phyloP scores from a whole-genome alignment of 768 basidiomycete species.

The Brasilioporus rufonigricans region DNA sequence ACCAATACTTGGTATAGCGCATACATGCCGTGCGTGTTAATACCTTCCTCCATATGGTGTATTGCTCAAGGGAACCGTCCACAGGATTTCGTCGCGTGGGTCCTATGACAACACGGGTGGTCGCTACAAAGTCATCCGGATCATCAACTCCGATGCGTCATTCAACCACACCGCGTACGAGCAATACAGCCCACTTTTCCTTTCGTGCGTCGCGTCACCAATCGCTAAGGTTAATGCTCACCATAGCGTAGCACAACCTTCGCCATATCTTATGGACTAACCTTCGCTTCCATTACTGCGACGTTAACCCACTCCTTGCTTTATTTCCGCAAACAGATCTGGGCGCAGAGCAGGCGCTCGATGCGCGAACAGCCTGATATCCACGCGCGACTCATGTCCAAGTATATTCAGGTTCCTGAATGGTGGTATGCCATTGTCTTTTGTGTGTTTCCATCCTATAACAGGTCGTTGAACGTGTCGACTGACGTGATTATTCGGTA shows the following conservation, averaged over 20 bases:
- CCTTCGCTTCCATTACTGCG: constrained; percentile 80
- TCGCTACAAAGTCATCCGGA: constrained; percentile 54
- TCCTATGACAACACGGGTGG: constrained; percentile 64
- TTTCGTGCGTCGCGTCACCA: constrained; percentile 36
- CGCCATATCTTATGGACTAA: constrained; percentile 74
- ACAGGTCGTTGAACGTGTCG: not conserved
- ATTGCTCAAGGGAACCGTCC: not conserved
- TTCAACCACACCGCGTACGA: constrained; percentile 57
- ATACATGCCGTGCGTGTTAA: constrained; percentile 49
- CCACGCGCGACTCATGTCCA: constrained; percentile 57
- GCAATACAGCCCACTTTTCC: constrained; percentile 58
- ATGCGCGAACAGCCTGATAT: constrained; percentile 79
- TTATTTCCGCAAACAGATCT: constrained; percentile 79
- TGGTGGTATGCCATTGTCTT: constrained; percentile 51
- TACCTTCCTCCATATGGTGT: not conserved
- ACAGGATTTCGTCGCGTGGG: constrained; percentile 56
- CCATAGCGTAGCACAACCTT: constrained; percentile 48
- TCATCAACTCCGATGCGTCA: constrained; percentile 52
- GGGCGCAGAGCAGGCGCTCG: constrained; percentile 64
- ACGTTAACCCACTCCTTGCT: constrained; percentile 71
- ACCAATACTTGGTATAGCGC: constrained; percentile 60
- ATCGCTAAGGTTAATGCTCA: constrained; percentile 1
- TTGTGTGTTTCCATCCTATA: constrained; percentile 13
- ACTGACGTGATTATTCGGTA: not conserved
- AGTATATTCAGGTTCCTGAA: constrained; percentile 56